Conservation (phyloP, 495 filamentous ascomycete species). For the Tuber umbilicatum region DNA sequence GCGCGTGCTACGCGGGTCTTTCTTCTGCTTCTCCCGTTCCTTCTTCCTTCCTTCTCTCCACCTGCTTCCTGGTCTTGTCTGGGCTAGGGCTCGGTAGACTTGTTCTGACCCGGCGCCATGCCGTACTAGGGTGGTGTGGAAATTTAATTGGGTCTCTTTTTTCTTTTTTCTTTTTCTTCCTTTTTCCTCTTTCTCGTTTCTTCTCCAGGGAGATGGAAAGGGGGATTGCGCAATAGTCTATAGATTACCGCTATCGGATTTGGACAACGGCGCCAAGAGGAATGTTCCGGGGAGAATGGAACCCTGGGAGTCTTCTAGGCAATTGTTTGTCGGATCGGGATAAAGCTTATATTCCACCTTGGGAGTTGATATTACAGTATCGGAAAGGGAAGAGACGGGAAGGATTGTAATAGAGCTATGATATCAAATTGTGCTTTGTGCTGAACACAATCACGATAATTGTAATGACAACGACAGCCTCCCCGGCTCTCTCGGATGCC, state of each 20-base stretch:
- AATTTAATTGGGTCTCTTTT: neutral
- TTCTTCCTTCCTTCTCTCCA: neutral
- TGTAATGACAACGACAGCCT: neutral
- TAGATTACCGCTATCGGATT: neutral
- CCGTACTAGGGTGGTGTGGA: neutral
- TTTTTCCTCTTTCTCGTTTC: neutral
- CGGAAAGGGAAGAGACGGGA: neutral
- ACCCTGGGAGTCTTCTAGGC: neutral
- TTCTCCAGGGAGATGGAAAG: neutral
- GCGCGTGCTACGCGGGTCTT: neutral
- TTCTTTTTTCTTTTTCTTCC: neutral
- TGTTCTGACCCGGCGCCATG: too few species aligned
- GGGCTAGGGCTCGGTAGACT: neutral
- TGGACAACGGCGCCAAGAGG: neutral
- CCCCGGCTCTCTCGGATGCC: neutral
- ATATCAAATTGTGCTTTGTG: neutral
- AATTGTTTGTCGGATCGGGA: neutral
- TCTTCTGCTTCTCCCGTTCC: neutral
- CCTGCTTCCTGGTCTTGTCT: neutral
- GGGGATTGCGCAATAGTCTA: slow-evolving; percentile 1
- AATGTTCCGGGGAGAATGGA: neutral
- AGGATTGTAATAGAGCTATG: neutral
- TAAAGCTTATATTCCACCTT: neutral
- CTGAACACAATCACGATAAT: neutral
- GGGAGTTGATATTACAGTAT: neutral